phyloP scores from a whole-genome alignment of 805 yeast genomes.

The Torulaspora gathmanii region DNA sequence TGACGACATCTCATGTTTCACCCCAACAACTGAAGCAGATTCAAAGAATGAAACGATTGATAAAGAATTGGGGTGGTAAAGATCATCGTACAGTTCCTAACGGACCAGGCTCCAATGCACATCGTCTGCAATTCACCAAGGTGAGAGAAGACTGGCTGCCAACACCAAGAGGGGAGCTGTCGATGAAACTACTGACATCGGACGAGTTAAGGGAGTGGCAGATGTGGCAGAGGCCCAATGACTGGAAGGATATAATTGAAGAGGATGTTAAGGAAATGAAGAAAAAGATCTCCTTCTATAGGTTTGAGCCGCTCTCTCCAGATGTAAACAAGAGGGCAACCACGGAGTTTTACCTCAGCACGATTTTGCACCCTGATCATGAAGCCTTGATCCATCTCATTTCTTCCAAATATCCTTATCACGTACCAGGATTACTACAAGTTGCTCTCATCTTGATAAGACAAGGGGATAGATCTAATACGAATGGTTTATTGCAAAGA shows the following conservation, averaged over 20 bases:
- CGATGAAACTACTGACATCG: slow-evolving; percentile 50
- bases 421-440: slow-evolving; percentile 72
- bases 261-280: slow-evolving; percentile 38
- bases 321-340: slow-evolving; percentile 37
- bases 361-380: slow-evolving; percentile 72
- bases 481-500: slow-evolving; percentile 70
- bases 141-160: slow-evolving; percentile 82
- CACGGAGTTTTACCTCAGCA: slow-evolving; percentile 56
- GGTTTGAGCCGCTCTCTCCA: slow-evolving; percentile 40
- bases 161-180: slow-evolving; percentile 53
- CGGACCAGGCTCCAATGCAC: slow-evolving; percentile 42
- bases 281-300: slow-evolving; percentile 51
- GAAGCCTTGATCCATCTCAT: slow-evolving; percentile 56
- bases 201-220: slow-evolving; percentile 40
- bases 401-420: slow-evolving; percentile 62
- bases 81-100: slow-evolving; percentile 75
- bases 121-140: slow-evolving; percentile 63
- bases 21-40: slow-evolving; percentile 66
- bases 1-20: slow-evolving; percentile 63
- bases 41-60: slow-evolving; percentile 45
- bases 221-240: slow-evolving; percentile 38
- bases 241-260: slow-evolving; percentile 48
- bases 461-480: slow-evolving; percentile 66
- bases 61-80: slow-evolving; percentile 81
- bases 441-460: slow-evolving; percentile 67